Evolutionary conservation across 495 filamentous ascomycete genomes (phyloP), one percentile per base, ranked within the genome.

Genomic region (Terfezia boudieri): DNA sequence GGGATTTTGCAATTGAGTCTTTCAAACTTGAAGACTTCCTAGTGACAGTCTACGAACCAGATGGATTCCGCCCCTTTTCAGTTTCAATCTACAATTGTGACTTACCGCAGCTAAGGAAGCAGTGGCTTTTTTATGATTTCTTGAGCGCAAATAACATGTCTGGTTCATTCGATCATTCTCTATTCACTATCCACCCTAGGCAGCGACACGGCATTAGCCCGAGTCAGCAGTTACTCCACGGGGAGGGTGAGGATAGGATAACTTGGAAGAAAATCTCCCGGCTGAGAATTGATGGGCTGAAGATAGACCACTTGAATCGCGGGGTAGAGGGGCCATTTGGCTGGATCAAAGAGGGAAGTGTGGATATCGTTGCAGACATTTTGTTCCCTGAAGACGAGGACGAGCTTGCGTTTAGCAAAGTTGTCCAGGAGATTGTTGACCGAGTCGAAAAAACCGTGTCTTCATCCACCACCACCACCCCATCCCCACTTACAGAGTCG

Each of bases 61-160:
- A 76, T 37, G 79, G 79, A 50, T 95, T 98, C 71, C 77, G 90
- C 37, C 90, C 90, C 4, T 98, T 93, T 67, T 81, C 86, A 6
- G 80, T 95, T 55, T 93, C 86, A 68, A 88, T 98, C 53, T 98
- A 82, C 70, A 86, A 85, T 9, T 94, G 87, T 65, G 88, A 96
- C 61, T 78, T 96, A 16, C 86, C 90, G 7, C 85, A 88, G 58
- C 70, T 98, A 37, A 76, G 90, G 37, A 95, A 93, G 62, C 92
- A 94, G 58, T 96, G 86, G 81, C 72, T 98, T 1, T 94, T 96
- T 66, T 98, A 98, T 68, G 90, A 98, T 67, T 93, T 96, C 60
- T 67, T 98, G 20, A 90, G 83, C 0, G 92, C 90, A 38, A 94
- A 84, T 58, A 86, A 86, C 66, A 90, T 95, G 82, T 92, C 86